Evolutionary conservation across 2,329 filamentous ascomycete species (phyloP).

Genomic region (Pseudogymnoascus sp.): DNA sequence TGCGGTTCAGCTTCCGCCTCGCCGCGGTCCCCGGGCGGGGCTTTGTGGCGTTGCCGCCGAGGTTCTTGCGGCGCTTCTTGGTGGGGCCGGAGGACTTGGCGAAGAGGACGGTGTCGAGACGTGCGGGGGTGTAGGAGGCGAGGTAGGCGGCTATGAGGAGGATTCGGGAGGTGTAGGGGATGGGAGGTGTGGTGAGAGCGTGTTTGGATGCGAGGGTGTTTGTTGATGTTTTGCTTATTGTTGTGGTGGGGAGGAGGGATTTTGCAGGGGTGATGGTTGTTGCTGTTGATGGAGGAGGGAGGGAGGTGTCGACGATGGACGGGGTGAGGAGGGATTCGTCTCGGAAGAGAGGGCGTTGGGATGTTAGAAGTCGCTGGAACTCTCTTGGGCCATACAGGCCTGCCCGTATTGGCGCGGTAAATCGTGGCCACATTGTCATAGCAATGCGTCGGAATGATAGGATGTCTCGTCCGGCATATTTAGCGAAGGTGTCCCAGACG

Average conservation of each 20-base stretch:
- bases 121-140: conserved; percentile 68
- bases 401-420: conserved; percentile 67
- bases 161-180: conserved; percentile 66
- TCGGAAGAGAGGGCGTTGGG: conserved; percentile 60
- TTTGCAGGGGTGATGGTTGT: conserved; percentile 10
- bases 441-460: conserved; percentile 63
- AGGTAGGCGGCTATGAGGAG: conserved; percentile 72
- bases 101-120: conserved; percentile 68
- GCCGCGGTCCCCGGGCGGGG: conserved; percentile 34
- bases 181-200: conserved; percentile 26
- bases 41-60: conserved; percentile 37
- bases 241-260: background rate
- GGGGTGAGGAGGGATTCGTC: conserved; percentile 63
- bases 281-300: conserved; percentile 15
- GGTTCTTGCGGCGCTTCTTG: conserved; percentile 30
- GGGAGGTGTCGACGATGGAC: conserved; percentile 39
- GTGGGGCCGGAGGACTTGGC: conserved; percentile 37
- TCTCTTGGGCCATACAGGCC: conserved; percentile 70
- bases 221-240: conserved; percentile 10
- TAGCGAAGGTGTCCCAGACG: conserved; percentile 79
- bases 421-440: conserved; percentile 72
- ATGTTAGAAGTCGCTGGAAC: conserved; percentile 74
- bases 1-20: conserved; percentile 66
- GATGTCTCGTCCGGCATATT: conserved; percentile 72
- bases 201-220: conserved; percentile 41